These are phyloP conservation scores for Dissophora globulifera DNA, from an alignment of 192 early-diverging fungal genomes.

Conservation along the genomic window DNA sequence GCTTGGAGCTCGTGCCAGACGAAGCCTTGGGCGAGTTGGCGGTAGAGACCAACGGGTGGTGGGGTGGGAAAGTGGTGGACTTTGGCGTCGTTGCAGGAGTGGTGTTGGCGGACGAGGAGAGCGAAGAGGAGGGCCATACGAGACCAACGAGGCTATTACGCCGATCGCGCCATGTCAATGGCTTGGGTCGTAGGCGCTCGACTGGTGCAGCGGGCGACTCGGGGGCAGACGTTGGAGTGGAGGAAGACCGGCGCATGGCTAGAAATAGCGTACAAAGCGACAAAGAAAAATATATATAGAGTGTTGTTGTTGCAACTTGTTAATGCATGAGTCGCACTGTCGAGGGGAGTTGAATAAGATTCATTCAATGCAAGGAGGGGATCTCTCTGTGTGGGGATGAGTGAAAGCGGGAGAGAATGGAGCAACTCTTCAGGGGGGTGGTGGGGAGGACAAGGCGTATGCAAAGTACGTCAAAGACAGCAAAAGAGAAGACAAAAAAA, in stretches of 20 bases:
- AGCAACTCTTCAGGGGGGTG: background rate
- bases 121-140: conserved; percentile 42
- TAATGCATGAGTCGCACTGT: background rate
- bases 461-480: background rate
- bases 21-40: conserved; percentile 13
- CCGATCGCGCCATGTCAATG: conserved; percentile 47
- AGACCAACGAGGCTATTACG: conserved; percentile 45
- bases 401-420: background rate
- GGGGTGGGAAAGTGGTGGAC: conserved; percentile 25
- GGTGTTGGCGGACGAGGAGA: conserved; percentile 34
- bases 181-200: conserved; percentile 29
- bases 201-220: conserved; percentile 9
- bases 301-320: background rate
- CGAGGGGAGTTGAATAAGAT: too few relatives aligned
- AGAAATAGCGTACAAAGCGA: too few relatives aligned
- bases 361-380: too few relatives aligned
- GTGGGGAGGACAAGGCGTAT: too few relatives aligned
- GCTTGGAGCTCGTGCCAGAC: conserved; percentile 15
- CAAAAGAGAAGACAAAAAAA: too few relatives aligned
- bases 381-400: too few relatives aligned
- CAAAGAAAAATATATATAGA: too few relatives aligned
- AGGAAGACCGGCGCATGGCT: conserved; percentile 42
- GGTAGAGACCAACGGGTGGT: conserved; percentile 3
- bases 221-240: conserved; percentile 11
- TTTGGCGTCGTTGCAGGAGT: conserved; percentile 34